Percentiles rank a stretch among this genome's conserved stretches.
Evolutionary conservation across 2,329 filamentous ascomycete genomes (phyloP).

Genomic region (Zasmidium cellare): DNA sequence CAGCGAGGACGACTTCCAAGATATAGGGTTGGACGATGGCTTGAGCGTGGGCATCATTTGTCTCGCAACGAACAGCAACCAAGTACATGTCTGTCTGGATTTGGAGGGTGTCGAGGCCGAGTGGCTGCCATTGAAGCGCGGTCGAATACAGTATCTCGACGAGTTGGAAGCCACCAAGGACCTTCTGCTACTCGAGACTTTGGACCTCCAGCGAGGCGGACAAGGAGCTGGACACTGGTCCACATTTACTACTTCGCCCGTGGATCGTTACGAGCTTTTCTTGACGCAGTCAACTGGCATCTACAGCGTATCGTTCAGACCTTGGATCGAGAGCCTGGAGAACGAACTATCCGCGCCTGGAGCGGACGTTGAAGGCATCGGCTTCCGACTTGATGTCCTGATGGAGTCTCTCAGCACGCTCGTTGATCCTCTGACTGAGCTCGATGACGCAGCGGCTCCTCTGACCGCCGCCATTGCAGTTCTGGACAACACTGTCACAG

Average conservation of each 20-base stretch:
- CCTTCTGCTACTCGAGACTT: constrained; percentile 43
- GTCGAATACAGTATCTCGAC: constrained; percentile 25
- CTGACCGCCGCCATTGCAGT: constrained; percentile 52
- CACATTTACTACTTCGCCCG: constrained; percentile 57
- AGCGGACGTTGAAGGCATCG: constrained; percentile 49
- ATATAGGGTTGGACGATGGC: constrained; percentile 41
- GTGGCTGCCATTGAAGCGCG: constrained; percentile 56
- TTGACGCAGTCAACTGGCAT: constrained; percentile 57
- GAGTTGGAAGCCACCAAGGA: constrained; percentile 29
- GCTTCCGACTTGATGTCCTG: constrained; percentile 58
- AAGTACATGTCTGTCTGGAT: constrained; percentile 61
- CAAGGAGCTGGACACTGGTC: constrained; percentile 43
- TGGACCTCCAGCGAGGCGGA: constrained; percentile 33
- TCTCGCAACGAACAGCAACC: constrained; percentile 55
- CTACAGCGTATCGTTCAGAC: constrained; percentile 55
- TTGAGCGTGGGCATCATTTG: constrained; percentile 60
- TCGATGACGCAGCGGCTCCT: constrained; percentile 25
- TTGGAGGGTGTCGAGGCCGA: constrained; percentile 62
- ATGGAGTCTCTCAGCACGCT: constrained; percentile 53
- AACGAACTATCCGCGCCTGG: constrained; percentile 50
- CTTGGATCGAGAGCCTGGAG: constrained; percentile 59
- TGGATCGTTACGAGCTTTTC: constrained; percentile 60
- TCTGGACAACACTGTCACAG: constrained; percentile 46
- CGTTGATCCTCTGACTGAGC: constrained; percentile 44
- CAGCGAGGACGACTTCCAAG: constrained; percentile 50